Evolutionary conservation across 2,329 filamentous ascomycete species (phyloP).

Genomic region (Coniochaeta sp.): DNA sequence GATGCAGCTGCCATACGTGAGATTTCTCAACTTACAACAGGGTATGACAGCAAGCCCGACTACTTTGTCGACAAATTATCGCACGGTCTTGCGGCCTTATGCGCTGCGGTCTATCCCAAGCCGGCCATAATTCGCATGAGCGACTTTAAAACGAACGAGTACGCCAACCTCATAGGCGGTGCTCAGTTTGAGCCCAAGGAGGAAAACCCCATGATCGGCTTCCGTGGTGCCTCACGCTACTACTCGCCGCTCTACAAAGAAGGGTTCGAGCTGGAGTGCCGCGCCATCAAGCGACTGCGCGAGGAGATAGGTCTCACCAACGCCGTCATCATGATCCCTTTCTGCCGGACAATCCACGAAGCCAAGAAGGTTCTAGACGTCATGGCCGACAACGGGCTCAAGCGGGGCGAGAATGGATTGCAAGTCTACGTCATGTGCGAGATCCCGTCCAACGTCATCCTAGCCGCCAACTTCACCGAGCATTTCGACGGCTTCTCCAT

Average conservation of each 20-base stretch:
- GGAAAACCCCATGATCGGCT: constrained; percentile 32
- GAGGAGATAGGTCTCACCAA: constrained; percentile 28
- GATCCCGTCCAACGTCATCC: constrained; percentile 31
- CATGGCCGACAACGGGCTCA: constrained; percentile 29
- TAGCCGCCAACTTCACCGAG: constrained; percentile 24
- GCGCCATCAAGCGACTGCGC: constrained; percentile 26
- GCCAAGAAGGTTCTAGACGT: constrained; percentile 23
- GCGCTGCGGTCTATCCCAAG: constrained; percentile 27
- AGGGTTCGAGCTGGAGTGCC: constrained; percentile 29
- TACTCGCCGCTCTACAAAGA: constrained; percentile 29
- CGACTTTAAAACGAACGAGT: constrained; percentile 33
- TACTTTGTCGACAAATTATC: constrained; percentile 29
- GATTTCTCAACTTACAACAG: constrained; percentile 19
- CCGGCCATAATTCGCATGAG: constrained; percentile 29
- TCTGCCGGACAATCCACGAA: constrained; percentile 26
- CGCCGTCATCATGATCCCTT: constrained; percentile 28
- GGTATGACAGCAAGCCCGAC: constrained; percentile 25
- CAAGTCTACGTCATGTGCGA: constrained; percentile 33
- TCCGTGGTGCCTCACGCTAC: constrained; percentile 31
- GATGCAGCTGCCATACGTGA: constrained; percentile 16
- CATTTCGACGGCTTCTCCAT: constrained; percentile 33
- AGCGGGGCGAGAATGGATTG: constrained; percentile 24
- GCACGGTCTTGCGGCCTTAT: constrained; percentile 26
- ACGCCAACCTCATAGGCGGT: constrained; percentile 28
- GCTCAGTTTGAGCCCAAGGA: constrained; percentile 28